Evolutionary conservation across 1,139 yeast species (phyloP), one percentile per base, ranked within the genome.

Genomic region (Candida sp.): DNA sequence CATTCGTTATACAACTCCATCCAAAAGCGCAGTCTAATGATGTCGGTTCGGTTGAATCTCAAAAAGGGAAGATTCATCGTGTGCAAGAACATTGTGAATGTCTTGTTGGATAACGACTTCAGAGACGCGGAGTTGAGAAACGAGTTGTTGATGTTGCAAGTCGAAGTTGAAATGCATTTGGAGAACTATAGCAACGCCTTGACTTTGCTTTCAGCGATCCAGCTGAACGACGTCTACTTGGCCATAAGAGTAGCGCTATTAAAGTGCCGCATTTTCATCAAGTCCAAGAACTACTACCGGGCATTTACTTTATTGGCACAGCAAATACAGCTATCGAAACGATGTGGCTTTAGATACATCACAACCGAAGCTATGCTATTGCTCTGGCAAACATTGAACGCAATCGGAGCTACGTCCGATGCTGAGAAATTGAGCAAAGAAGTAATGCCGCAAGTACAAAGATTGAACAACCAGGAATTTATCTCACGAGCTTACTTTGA

Each of bases 281-380:
- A 59, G 9, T 65, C 79, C 1, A 77, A 75, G 1, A 66, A 72
- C 4, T 73, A 75, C 8, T 62, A 75, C 6, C 67, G 80, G 46
- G 80, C 76, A 0, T 56, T 83, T 11, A 72, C 83, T 0, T 63
- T 78, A 38, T 59, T 80, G 0, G 63, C 82, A 2, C 81, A 78
- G 57, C 78, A 78, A 43, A 63, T 83, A 5, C 72, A 74, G 44
- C 58, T 68, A 17, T 77, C 83, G 1, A 71, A 72, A 38, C 61
- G 65, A 9, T 65, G 76, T 28, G 84, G 85, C 0, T 72, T 72
- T 50, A 59, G 63, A 7, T 57, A 72, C 0, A 58, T 81, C 11
- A 61, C 73, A 6, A 67, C 70, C 1, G 82, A 82, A 50, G 80
- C 80, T 0, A 58, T 74, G 8, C 46, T 79, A 4, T 60, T 71